Evolutionary conservation across 2,329 filamentous ascomycete species (phyloP).

Genomic region (Nemania sp.): DNA sequence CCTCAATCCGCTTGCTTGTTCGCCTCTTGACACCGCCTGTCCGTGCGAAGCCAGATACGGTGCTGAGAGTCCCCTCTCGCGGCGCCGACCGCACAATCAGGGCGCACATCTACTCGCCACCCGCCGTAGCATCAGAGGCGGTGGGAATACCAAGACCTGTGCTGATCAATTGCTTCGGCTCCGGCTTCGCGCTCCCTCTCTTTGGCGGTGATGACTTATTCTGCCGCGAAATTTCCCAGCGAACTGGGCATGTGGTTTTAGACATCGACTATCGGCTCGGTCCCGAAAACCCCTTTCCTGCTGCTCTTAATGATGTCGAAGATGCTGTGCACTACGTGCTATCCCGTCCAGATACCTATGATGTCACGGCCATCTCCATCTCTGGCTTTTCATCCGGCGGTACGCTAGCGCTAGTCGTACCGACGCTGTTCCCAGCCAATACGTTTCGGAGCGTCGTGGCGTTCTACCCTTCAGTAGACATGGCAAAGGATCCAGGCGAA

Average conservation of each 20-base stretch:
- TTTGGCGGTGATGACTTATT: conserved; percentile 56
- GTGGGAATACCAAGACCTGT: conserved; percentile 41
- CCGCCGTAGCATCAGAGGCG: conserved; percentile 9
- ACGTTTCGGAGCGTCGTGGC: conserved; percentile 63
- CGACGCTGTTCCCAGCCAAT: conserved; percentile 53
- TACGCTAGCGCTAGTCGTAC: conserved; percentile 55
- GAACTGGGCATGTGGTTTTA: conserved; percentile 41
- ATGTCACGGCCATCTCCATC: conserved; percentile 53
- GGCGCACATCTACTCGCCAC: conserved; percentile 47
- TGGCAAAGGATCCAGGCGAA: conserved; percentile 46
- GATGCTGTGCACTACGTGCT: conserved; percentile 52
- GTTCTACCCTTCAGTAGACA: conserved; percentile 57
- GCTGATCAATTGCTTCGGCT: conserved; percentile 55
- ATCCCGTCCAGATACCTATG: conserved; percentile 17
- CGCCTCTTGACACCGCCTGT: conserved; percentile 20
- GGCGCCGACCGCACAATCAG: conserved; percentile 46
- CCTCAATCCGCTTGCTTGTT: conserved; percentile 24
- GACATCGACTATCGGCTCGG: conserved; percentile 52
- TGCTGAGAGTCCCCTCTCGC: conserved; percentile 47
- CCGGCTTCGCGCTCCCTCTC: conserved; percentile 52
- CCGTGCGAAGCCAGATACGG: conserved; percentile 28
- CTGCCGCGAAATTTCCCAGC: conserved; percentile 51
- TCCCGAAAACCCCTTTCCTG: conserved; percentile 56
- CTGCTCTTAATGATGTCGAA: conserved; percentile 47
- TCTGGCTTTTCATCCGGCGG: conserved; percentile 62